Conservation (phyloP, 495 filamentous ascomycete species). For the Articulospora tetracladia region DNA sequence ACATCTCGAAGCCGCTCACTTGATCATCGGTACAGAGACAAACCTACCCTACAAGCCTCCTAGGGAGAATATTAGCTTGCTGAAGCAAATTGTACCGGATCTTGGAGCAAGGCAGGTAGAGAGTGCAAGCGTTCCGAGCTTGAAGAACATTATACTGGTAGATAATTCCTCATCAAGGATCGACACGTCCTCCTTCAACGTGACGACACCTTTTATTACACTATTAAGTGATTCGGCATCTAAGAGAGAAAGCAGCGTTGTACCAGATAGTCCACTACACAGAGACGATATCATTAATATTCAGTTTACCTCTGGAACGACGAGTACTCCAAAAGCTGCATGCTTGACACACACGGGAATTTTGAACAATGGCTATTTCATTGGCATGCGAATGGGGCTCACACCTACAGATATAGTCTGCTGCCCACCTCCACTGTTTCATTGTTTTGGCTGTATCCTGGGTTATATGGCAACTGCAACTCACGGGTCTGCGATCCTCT, state of each 20-base stretch:
- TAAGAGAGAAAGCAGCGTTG: slow-evolving; percentile 16
- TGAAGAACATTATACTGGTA: slow-evolving; percentile 69
- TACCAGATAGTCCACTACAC: slow-evolving; percentile 46
- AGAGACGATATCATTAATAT: slow-evolving; percentile 83
- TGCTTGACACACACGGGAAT: slow-evolving; percentile 82
- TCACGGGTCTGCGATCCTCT: slow-evolving; percentile 78
- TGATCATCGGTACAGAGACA: slow-evolving; percentile 81
- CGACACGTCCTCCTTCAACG: slow-evolving; percentile 32
- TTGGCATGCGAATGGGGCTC: slow-evolving; percentile 80
- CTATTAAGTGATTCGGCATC: slow-evolving; percentile 1
- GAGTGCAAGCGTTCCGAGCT: slow-evolving; percentile 62
- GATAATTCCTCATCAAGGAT: slow-evolving; percentile 72
- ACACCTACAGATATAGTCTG: slow-evolving; percentile 69
- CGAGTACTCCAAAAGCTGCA: slow-evolving; percentile 84
- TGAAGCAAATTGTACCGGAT: slow-evolving; percentile 61
- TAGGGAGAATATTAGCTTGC: slow-evolving; percentile 62
- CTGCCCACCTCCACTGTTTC: slow-evolving; percentile 85
- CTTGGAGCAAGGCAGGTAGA: slow-evolving; percentile 48
- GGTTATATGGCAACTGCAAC: slow-evolving; percentile 95
- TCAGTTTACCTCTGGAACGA: slow-evolving; percentile 96
- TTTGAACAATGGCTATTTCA: slow-evolving; percentile 83
- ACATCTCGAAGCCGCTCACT: slow-evolving; percentile 70
- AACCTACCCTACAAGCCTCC: slow-evolving; percentile 80
- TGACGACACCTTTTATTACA: slow-evolving; percentile 14
- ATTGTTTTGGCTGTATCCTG: slow-evolving; percentile 88